Evolutionary conservation across 2,329 filamentous ascomycete genomes (phyloP).

Genomic region (Venturia asperata): DNA sequence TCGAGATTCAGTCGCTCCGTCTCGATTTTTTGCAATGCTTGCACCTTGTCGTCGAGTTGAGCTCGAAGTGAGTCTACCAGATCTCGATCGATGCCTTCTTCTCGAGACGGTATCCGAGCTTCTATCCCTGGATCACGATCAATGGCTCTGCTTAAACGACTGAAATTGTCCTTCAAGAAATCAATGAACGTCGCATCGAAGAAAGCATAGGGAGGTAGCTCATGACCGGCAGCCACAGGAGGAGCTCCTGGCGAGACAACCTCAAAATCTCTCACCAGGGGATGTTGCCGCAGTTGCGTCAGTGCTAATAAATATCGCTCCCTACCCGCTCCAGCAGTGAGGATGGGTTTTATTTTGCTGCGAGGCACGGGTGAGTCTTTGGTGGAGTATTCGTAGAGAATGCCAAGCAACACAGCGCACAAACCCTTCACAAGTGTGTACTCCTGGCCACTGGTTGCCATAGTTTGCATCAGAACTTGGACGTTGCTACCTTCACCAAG

Average conservation of each 20-base stretch:
- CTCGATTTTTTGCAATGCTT: constrained; percentile 51
- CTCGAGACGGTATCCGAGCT: constrained; percentile 73
- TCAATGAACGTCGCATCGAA: constrained; percentile 85
- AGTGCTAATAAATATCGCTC: constrained; percentile 83
- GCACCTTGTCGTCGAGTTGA: constrained; percentile 67
- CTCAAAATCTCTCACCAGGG: constrained; percentile 81
- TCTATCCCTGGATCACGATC: constrained; percentile 88
- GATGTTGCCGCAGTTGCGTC: constrained; percentile 66
- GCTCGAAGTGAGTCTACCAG: constrained; percentile 76
- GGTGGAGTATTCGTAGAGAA: constrained; percentile 94
- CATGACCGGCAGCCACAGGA: constrained; percentile 5
- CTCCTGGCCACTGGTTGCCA: constrained; percentile 39
- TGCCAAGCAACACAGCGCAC: constrained; percentile 74
- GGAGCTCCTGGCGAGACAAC: constrained; percentile 61
- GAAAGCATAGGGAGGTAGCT: constrained; percentile 53
- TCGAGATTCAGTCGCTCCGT: constrained; percentile 48
- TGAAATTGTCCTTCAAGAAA: constrained; percentile 94
- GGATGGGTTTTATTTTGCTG: constrained; percentile 68
- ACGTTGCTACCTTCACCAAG: constrained; percentile 86
- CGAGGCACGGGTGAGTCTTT: constrained; percentile 90
- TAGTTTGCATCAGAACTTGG: constrained; percentile 73
- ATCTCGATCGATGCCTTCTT: constrained; percentile 88
- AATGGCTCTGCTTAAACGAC: constrained; percentile 72
- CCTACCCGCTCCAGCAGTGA: constrained; percentile 69
- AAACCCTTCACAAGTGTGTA: constrained; percentile 68